A percentile compares a stretch with the other conserved stretches of the same genome.
phyloP scores from a whole-genome alignment of 2,329 filamentous ascomycete species.

The Colletotrichum brevisporum region DNA sequence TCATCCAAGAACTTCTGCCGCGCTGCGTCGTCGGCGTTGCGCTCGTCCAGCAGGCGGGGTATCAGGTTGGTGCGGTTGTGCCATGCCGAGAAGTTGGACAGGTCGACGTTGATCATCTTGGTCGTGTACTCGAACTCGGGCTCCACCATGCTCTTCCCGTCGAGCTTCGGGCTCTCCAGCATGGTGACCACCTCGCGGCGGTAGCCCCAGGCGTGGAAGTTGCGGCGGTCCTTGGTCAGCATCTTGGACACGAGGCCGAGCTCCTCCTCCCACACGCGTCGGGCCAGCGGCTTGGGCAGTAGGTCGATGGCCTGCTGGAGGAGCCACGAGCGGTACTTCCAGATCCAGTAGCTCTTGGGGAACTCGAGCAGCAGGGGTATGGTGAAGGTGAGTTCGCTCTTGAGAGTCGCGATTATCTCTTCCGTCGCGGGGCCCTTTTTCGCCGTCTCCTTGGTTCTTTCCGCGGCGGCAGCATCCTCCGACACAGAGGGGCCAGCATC shows the following conservation, averaged over 20 bases:
- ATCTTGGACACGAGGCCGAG: constrained; percentile 88
- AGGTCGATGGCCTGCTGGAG: constrained; percentile 78
- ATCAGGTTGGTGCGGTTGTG: constrained; percentile 91
- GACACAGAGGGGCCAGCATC: constrained; percentile 51
- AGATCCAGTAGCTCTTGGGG: constrained; percentile 99
- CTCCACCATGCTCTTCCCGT: constrained; percentile 77
- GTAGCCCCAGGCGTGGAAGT: constrained; percentile 98
- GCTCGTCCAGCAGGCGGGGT: constrained; percentile 79
- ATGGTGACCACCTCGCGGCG: constrained; percentile 82
- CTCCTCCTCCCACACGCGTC: constrained; percentile 85
- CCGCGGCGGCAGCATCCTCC: constrained; percentile 41
- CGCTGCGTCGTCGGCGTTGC: constrained; percentile 72
- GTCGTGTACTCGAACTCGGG: constrained; percentile 91
- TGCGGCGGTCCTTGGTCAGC: constrained; percentile 86
- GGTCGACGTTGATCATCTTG: constrained; percentile 84
- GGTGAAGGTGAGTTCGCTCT: constrained; percentile 82
- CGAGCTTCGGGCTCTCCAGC: constrained; percentile 73
- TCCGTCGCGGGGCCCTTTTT: constrained; percentile 40
- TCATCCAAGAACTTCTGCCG: constrained; percentile 80
- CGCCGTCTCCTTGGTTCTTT: constrained; percentile 22
- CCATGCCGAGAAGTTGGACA: constrained; percentile 98
- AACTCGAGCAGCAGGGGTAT: constrained; percentile 86
- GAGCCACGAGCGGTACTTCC: constrained; percentile 94
- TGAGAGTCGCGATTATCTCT: constrained; percentile 58
- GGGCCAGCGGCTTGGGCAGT: constrained; percentile 69